Conservation (phyloP, 768 basidiomycete genomes). For the Strobilomyces confusus region DNA sequence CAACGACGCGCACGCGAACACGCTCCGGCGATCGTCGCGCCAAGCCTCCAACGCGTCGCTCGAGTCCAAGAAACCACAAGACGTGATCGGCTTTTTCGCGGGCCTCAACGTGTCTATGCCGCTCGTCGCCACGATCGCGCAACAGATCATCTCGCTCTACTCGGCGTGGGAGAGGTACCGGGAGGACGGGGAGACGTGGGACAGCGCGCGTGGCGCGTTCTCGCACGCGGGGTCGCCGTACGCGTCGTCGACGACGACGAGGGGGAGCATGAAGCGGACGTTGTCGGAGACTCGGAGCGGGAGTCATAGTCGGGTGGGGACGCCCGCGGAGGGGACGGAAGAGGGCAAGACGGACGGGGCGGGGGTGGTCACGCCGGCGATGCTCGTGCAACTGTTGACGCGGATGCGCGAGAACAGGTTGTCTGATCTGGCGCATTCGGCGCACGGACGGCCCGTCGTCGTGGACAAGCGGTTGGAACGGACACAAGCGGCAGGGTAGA, state of each 20-base stretch:
- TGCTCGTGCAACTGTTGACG: conserved; percentile 52
- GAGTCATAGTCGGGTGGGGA: conserved; percentile 26
- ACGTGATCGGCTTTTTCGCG: conserved; percentile 79
- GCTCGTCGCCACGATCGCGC: conserved; percentile 77
- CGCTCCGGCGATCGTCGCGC: conserved; percentile 55
- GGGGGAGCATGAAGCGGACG: conserved; percentile 23
- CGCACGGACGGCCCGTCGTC: conserved; percentile 46
- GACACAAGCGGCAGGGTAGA: conserved; percentile 57
- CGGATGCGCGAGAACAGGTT: conserved; percentile 66
- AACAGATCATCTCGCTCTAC: conserved; percentile 89
- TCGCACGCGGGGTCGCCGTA: conserved; percentile 18
- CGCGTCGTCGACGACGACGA: conserved; percentile 11
- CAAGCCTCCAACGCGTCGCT: conserved; percentile 34
- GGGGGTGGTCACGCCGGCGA: conserved; percentile 49
- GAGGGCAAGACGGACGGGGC: conserved; percentile 17
- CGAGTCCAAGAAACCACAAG: conserved; percentile 42
- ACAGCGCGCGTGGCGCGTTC: conserved; percentile 17
- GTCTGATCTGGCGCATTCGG: conserved; percentile 50
- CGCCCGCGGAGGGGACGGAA: conserved; percentile 24
- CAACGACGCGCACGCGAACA: conserved; percentile 27
- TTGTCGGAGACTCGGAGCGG: conserved; percentile 21
- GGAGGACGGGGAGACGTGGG: conserved; percentile 50
- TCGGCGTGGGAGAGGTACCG: conserved; percentile 84
- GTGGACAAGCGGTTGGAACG: conserved; percentile 75
- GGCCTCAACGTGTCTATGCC: conserved; percentile 82